Conservation (phyloP, 2,329 filamentous ascomycete species). For the Trichoderma sp. region DNA sequence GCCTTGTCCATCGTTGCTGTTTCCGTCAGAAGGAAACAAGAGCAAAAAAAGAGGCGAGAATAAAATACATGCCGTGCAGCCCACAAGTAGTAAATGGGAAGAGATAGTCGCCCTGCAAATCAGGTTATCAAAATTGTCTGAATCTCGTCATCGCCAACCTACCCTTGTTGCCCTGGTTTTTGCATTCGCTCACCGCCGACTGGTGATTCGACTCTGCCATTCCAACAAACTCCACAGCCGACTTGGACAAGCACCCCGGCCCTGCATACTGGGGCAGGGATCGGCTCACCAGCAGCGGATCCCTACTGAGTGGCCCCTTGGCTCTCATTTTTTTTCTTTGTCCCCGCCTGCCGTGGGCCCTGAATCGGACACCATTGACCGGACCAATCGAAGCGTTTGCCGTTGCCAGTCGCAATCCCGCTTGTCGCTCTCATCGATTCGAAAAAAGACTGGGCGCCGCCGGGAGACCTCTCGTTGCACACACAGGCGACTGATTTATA, state of each 20-base stretch:
- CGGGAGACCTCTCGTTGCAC: background rate
- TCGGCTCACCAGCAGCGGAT: slow-evolving; percentile 14
- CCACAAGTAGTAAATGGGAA: background rate
- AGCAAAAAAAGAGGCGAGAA: background rate
- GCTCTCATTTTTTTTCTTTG: background rate
- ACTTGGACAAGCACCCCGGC: background rate
- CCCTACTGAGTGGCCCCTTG: slow-evolving; percentile 1
- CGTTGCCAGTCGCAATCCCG: slow-evolving; percentile 22
- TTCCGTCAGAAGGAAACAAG: background rate
- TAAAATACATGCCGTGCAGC: background rate
- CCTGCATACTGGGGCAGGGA: background rate
- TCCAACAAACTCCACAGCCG: slow-evolving; percentile 3
- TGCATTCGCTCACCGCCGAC: slow-evolving; percentile 17
- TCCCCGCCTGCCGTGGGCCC: slow-evolving; percentile 20
- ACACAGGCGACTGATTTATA: slow-evolving; percentile 3
- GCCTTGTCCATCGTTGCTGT: background rate
- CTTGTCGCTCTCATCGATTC: slow-evolving; percentile 18
- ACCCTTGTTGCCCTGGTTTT: slow-evolving; percentile 4
- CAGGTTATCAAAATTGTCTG: slow-evolving; percentile 9
- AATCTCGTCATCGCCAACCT: slow-evolving; percentile 17
- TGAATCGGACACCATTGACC: slow-evolving; percentile 15
- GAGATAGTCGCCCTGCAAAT: background rate
- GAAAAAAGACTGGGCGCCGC: slow-evolving; percentile 3
- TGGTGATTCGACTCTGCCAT: slow-evolving; percentile 11
- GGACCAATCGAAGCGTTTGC: slow-evolving; percentile 12